A percentile compares a stretch with the other conserved stretches of the same genome.
Evolutionary conservation across 495 filamentous ascomycete species (phyloP).

Genomic region (Aspergillus cristatus): DNA sequence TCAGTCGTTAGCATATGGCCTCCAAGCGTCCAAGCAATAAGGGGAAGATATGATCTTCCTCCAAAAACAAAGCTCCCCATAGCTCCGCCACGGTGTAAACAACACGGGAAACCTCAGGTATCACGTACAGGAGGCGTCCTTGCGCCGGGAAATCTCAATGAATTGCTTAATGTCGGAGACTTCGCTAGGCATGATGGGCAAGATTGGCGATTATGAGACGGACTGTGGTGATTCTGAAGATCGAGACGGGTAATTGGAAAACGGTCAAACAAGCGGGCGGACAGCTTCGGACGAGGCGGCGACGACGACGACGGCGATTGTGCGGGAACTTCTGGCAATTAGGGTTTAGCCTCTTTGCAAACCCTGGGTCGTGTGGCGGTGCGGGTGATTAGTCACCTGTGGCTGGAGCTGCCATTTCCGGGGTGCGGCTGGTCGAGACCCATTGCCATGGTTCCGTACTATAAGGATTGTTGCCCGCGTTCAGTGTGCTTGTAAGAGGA

Average conservation of each 20-base stretch:
- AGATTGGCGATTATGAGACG: not conserved
- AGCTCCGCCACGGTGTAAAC: not conserved
- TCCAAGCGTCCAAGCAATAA: conserved; percentile 1
- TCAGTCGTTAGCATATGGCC: conserved; percentile 24
- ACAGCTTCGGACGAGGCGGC: not conserved
- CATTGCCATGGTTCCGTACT: too few species aligned
- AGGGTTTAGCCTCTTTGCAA: conserved; percentile 6
- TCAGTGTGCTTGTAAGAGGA: too few species aligned
- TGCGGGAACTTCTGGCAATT: conserved; percentile 15
- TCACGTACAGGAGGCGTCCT: conserved; percentile 89
- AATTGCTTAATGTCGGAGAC: conserved; percentile 99
- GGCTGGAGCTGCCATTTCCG: not conserved
- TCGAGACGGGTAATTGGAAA: conserved; percentile 9
- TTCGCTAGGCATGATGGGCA: conserved; percentile 84
- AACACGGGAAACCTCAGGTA: not conserved
- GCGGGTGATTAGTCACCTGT: not conserved
- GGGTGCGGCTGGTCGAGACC: too few species aligned
- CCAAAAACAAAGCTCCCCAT: conserved; percentile 3
- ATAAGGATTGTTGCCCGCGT: too few species aligned
- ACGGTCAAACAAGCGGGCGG: not conserved
- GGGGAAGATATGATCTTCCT: not conserved
- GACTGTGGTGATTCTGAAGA: conserved; percentile 2
- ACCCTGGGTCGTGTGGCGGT: conserved; percentile 1
- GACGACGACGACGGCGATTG: too few species aligned
- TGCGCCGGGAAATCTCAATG: conserved; percentile 99